phyloP scores from a whole-genome alignment of 371 early-diverging fungal species.

The Syncephalastrum contaminatum region DNA sequence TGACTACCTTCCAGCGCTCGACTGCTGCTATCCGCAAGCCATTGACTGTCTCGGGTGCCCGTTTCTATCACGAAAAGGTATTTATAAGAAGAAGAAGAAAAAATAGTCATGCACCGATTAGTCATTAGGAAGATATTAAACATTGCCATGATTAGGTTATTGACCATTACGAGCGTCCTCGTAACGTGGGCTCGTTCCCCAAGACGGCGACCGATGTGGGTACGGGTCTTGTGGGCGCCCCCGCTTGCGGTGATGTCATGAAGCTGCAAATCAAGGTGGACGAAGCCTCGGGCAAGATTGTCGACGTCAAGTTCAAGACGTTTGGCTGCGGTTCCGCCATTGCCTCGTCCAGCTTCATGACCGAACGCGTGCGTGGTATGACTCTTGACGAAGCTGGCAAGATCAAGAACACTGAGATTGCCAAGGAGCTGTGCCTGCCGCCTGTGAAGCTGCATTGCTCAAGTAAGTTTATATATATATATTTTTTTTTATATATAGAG shows the following conservation, averaged over 20 bases:
- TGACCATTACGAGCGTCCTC: conserved; percentile 93
- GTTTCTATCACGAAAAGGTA: conserved; percentile 27
- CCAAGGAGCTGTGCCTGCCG: conserved; percentile 94
- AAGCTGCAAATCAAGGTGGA: conserved; percentile 98
- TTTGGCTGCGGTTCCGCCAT: conserved; percentile 99
- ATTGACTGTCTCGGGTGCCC: conserved; percentile 10
- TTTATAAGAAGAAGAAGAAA: background rate
- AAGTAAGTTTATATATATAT: background rate
- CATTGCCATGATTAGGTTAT: conserved; percentile 56
- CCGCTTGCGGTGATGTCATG: conserved; percentile 99
- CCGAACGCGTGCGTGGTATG: conserved; percentile 94
- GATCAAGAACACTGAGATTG: conserved; percentile 97
- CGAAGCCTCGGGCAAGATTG: conserved; percentile 83
- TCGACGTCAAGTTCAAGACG: conserved; percentile 98
- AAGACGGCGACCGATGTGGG: conserved; percentile 87
- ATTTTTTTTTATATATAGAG: background rate
- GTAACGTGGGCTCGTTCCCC: conserved; percentile 95
- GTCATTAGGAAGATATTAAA: background rate
- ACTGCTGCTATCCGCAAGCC: conserved; percentile 18
- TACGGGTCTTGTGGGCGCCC: conserved; percentile 98
- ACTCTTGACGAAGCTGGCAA: conserved; percentile 84
- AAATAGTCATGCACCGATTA: no score
- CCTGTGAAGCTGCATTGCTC: conserved; percentile 93
- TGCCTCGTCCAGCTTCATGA: conserved; percentile 91
- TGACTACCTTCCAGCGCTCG: conserved; percentile 10